phyloP scores from a whole-genome alignment of 2,329 filamentous ascomycete species.

The Helotiales sp. region DNA sequence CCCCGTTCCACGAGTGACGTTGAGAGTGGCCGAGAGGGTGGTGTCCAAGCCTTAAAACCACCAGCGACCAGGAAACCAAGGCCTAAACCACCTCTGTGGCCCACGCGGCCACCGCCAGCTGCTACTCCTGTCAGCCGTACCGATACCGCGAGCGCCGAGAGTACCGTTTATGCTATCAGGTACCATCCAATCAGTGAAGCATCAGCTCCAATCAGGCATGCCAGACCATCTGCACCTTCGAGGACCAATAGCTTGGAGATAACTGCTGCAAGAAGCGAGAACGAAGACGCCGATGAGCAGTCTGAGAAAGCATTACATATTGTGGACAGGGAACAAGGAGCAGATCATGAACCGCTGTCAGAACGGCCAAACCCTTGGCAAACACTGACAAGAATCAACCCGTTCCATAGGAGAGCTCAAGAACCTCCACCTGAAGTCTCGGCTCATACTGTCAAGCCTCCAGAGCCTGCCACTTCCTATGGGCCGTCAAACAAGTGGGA shows the following conservation, averaged over 20 bases:
- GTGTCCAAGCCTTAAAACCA: not conserved
- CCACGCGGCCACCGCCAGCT: constrained; percentile 53
- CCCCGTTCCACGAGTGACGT: constrained; percentile 24
- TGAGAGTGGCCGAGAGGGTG: constrained; percentile 17
- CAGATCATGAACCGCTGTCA: not conserved
- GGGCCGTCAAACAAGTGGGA: constrained; percentile 49
- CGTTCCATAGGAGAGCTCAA: constrained; percentile 30
- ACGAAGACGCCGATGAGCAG: constrained; percentile 17
- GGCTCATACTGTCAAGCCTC: constrained; percentile 25
- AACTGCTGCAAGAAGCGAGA: constrained; percentile 6
- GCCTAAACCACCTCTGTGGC: constrained; percentile 43
- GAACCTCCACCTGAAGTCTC: constrained; percentile 35
- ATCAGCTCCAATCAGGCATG: constrained; percentile 20
- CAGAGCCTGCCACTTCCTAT: constrained; percentile 19
- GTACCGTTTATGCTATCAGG: constrained; percentile 62
- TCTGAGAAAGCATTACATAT: constrained; percentile 25
- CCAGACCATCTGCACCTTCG: constrained; percentile 9
- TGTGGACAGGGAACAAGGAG: constrained; percentile 18
- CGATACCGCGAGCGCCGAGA: constrained; percentile 63
- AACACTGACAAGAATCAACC: constrained; percentile 29
- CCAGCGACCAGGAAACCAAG: constrained; percentile 18
- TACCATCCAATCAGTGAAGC: constrained; percentile 56
- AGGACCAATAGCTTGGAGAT: constrained; percentile 30
- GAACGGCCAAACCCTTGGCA: constrained; percentile 20
- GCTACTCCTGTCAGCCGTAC: constrained; percentile 60